Evolutionary conservation across 1,284 basidiomycete species (phyloP).

Genomic region (Melampsora abietis-canadensis): DNA sequence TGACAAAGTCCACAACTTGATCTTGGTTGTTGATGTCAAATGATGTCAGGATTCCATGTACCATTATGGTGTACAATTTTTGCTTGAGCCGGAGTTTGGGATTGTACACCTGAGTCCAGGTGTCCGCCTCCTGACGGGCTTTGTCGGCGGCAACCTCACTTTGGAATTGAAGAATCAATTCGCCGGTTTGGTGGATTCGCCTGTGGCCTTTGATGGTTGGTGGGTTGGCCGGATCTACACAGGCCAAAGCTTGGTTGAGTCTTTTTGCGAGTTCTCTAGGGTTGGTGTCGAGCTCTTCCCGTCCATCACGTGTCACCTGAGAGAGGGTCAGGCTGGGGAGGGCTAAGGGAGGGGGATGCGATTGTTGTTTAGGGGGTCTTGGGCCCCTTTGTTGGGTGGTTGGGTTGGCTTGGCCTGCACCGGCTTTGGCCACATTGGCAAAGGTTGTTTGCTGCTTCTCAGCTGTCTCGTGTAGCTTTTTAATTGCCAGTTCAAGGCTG

Average conservation of each 20-base stretch:
- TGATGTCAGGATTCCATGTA: not conserved
- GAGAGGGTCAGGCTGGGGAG: not conserved
- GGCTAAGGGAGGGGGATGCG: not conserved
- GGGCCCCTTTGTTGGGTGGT: not conserved
- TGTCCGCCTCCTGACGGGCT: not conserved
- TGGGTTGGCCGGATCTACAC: not conserved
- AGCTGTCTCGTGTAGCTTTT: too few relatives aligned
- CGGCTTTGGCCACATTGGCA: not conserved
- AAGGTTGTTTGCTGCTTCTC: not conserved
- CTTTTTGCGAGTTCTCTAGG: not conserved
- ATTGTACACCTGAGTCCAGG: not conserved
- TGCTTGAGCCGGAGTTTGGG: not conserved
- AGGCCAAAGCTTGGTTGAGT: not conserved
- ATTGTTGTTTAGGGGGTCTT: not conserved
- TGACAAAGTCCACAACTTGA: not conserved
- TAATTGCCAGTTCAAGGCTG: too few relatives aligned
- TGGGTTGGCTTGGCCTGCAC: not conserved
- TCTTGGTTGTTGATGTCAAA: not conserved
- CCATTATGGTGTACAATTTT: not conserved
- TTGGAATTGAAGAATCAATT: not conserved
- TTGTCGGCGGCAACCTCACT: not conserved
- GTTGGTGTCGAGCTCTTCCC: not conserved
- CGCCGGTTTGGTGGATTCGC: not conserved
- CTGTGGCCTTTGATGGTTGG: not conserved
- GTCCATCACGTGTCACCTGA: not conserved